phyloP scores from a whole-genome alignment of 2,329 filamentous ascomycete genomes.

The Scedosporium minutisporum region DNA sequence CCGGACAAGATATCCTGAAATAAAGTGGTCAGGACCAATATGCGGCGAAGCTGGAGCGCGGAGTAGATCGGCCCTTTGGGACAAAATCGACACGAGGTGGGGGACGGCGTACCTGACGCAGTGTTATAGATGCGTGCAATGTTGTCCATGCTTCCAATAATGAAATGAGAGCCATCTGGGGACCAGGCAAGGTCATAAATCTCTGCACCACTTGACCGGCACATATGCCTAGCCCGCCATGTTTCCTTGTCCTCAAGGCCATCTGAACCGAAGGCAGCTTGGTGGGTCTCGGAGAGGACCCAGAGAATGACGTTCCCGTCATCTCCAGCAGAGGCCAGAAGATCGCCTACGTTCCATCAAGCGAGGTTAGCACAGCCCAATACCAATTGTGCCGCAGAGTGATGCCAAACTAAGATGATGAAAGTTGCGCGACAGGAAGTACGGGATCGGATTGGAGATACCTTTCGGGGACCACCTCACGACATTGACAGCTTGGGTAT shows the following conservation, averaged over 20 bases:
- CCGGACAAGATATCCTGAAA: conserved; percentile 57
- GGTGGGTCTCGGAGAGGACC: conserved; percentile 74
- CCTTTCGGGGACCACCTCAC: conserved; percentile 92
- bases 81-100: conserved; percentile 3
- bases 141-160: conserved; percentile 99
- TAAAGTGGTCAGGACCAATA: not conserved
- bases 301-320: conserved; percentile 96
- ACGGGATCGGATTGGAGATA: conserved; percentile 30
- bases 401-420: too few species aligned
- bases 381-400: not conserved
- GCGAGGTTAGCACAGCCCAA: conserved; percentile 1
- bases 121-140: conserved; percentile 95
- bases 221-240: conserved; percentile 97
- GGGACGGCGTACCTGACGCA: conserved; percentile 57
- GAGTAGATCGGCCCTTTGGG: not conserved
- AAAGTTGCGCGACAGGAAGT: too few species aligned
- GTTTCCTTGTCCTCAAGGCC: conserved; percentile 87
- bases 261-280: conserved; percentile 68
- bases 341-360: conserved; percentile 54
- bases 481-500: conserved; percentile 96
- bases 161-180: conserved; percentile 91
- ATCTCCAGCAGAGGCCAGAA: conserved; percentile 89
- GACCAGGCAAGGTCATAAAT: conserved; percentile 99
- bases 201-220: conserved; percentile 83
- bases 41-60: not conserved